A percentile compares a stretch with the other conserved stretches of the same genome.
These are phyloP conservation scores for Amanita rubescens DNA, from an alignment of 768 basidiomycete species.

Conservation along the genomic window DNA sequence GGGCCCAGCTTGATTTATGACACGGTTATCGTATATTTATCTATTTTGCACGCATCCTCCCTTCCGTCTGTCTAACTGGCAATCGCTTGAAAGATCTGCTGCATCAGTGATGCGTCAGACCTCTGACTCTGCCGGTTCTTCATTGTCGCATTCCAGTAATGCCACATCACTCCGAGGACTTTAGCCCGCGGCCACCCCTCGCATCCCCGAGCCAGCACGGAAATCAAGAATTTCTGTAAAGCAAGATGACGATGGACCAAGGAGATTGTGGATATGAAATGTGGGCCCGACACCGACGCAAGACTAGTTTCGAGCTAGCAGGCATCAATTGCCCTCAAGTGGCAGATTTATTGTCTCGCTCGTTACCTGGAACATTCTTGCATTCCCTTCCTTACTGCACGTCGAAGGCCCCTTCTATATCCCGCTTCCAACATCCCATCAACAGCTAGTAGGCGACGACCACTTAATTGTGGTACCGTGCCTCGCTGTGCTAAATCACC, in stretches of 20 bases:
- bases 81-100: constrained; percentile 29
- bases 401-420: constrained; percentile 36
- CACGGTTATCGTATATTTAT: constrained; percentile 38
- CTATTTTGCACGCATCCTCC: constrained; percentile 31
- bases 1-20: constrained; percentile 51
- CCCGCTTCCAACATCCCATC: constrained; percentile 42
- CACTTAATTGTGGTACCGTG: constrained; percentile 78
- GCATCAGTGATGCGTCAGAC: constrained; percentile 27
- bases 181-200: constrained; percentile 37
- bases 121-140: constrained; percentile 16
- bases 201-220: constrained; percentile 11
- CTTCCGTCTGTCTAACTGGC: constrained; percentile 23
- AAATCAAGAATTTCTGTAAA: constrained; percentile 24
- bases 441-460: constrained; percentile 65
- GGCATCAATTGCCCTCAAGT: constrained; percentile 32
- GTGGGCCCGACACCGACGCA: constrained; percentile 59
- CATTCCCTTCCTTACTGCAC: constrained; percentile 35
- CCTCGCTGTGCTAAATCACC: constrained; percentile 73
- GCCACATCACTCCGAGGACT: constrained; percentile 33
- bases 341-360: constrained; percentile 48
- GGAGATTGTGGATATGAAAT: constrained; percentile 43
- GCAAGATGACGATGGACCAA: constrained; percentile 44
- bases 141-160: constrained; percentile 41
- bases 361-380: constrained; percentile 46
- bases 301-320: constrained; percentile 56